These are phyloP conservation scores for Fusarium virguliforme DNA, from an alignment of 2,329 filamentous ascomycete species.

Conservation along the genomic window DNA sequence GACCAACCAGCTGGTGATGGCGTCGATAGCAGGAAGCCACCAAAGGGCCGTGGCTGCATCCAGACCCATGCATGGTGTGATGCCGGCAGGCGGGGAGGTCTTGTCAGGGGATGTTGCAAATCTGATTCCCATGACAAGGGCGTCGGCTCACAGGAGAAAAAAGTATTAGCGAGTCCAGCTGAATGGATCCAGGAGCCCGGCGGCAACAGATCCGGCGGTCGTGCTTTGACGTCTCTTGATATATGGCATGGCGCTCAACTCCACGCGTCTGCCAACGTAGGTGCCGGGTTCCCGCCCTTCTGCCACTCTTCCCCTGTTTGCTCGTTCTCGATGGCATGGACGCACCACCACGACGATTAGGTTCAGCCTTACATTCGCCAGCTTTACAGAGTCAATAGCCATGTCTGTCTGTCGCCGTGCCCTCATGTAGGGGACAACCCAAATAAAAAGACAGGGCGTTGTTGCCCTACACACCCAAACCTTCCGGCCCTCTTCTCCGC, in stretches of 20 bases:
- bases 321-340: slow-evolving; percentile 15
- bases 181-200: not conserved
- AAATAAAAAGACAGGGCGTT: slow-evolving; percentile 5
- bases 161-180: not conserved
- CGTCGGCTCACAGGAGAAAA: not conserved
- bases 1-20: slow-evolving; percentile 2
- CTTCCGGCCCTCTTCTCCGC: not conserved
- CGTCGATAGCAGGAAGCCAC: slow-evolving; percentile 41
- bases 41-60: slow-evolving; percentile 25
- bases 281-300: slow-evolving; percentile 12
- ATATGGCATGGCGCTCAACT: slow-evolving; percentile 17
- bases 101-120: slow-evolving; percentile 10
- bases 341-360: slow-evolving; percentile 21
- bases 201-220: not conserved
- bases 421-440: slow-evolving; percentile 9
- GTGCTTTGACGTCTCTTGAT: slow-evolving; percentile 9
- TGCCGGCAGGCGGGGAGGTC: not conserved
- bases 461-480: slow-evolving; percentile 12
- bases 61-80: slow-evolving; percentile 29
- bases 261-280: not conserved
- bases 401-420: not conserved
- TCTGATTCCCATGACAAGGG: not conserved
- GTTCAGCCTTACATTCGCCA: slow-evolving; percentile 43
- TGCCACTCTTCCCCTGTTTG: not conserved
- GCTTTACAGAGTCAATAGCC: slow-evolving; percentile 16